Conservation (phyloP, 2,329 filamentous ascomycete genomes). For the Apiospora sp. region DNA sequence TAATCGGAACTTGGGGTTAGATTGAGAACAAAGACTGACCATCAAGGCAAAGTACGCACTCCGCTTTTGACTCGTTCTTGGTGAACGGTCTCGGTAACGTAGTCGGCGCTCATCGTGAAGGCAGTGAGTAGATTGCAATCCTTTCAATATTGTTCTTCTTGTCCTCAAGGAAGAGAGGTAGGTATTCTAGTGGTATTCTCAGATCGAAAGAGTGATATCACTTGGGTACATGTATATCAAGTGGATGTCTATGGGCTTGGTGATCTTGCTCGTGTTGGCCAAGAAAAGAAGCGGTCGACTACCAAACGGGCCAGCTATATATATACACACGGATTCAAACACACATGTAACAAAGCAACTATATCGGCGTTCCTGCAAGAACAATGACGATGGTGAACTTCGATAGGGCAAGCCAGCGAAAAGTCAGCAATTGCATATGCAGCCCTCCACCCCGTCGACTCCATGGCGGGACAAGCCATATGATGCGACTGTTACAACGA, state of each 20-base stretch:
- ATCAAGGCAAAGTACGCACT: constrained; percentile 3
- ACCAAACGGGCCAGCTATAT: neutral
- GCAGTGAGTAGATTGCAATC: neutral
- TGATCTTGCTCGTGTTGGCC: neutral
- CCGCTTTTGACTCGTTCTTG: constrained; percentile 29
- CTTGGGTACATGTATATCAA: neutral
- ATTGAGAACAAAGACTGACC: neutral
- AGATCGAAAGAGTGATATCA: neutral
- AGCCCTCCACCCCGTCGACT: neutral
- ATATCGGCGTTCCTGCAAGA: neutral
- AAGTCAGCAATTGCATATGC: constrained; percentile 1
- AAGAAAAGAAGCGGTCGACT: neutral
- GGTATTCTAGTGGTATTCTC: neutral
- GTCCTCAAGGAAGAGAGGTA: neutral
- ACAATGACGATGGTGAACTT: neutral
- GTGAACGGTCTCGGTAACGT: constrained; percentile 32
- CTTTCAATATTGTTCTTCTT: neutral
- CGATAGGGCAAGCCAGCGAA: neutral
- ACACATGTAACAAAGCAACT: neutral
- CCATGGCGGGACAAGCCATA: neutral
- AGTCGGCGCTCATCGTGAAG: constrained; percentile 21
- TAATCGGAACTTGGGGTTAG: neutral
- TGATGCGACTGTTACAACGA: constrained; percentile 4
- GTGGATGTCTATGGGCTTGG: neutral
- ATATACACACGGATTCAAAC: neutral